Percentiles rank a stretch among this genome's conserved stretches.
These are phyloP conservation scores for Gonium pectorale DNA, from an alignment of 139 green algal species.

Conservation along the genomic window DNA sequence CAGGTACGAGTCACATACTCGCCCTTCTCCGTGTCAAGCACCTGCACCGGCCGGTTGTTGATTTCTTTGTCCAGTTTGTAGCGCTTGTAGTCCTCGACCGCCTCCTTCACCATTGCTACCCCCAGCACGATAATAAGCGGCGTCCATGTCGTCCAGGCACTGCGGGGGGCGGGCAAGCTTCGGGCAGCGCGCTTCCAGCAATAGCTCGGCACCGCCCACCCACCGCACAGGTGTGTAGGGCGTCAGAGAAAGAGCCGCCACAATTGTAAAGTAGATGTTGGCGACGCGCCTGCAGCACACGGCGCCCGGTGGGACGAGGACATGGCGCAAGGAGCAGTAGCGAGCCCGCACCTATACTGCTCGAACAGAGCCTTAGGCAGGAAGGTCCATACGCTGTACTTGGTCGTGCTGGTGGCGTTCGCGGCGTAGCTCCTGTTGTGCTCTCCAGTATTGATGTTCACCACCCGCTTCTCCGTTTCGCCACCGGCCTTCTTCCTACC, in stretches of 20 bases:
- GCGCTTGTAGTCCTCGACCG: slow-evolving; percentile 83
- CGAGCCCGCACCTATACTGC: slow-evolving; percentile 77
- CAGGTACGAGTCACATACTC: slow-evolving; percentile 59
- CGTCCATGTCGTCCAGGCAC: slow-evolving; percentile 69
- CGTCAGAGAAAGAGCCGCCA: slow-evolving; percentile 78
- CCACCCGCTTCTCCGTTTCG: slow-evolving; percentile 2
- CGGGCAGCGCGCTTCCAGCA: background rate
- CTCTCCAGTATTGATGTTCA: slow-evolving; percentile 26
- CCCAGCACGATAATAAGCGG: slow-evolving; percentile 82
- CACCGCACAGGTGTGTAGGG: slow-evolving; percentile 68
- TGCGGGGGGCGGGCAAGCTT: background rate
- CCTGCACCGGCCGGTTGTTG: slow-evolving; percentile 77
- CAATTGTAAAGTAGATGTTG: slow-evolving; percentile 86
- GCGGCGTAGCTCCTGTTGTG: slow-evolving; percentile 45
- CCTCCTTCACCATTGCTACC: slow-evolving; percentile 84
- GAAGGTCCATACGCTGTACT: slow-evolving; percentile 82
- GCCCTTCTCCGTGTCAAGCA: slow-evolving; percentile 49
- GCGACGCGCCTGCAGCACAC: slow-evolving; percentile 75
- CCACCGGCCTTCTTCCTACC: background rate
- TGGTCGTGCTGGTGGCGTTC: slow-evolving; percentile 76
- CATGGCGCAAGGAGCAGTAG: background rate
- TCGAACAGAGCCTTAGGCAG: slow-evolving; percentile 79
- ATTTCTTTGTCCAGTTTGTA: slow-evolving; percentile 78
- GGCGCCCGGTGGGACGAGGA: too few relatives aligned
- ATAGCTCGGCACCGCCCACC: slow-evolving; percentile 8